Percentiles rank a stretch among this genome's conserved stretches.
These are phyloP conservation scores for Arachnomyces sp. DNA, from an alignment of 2,329 filamentous ascomycete species.

Conservation along the genomic window DNA sequence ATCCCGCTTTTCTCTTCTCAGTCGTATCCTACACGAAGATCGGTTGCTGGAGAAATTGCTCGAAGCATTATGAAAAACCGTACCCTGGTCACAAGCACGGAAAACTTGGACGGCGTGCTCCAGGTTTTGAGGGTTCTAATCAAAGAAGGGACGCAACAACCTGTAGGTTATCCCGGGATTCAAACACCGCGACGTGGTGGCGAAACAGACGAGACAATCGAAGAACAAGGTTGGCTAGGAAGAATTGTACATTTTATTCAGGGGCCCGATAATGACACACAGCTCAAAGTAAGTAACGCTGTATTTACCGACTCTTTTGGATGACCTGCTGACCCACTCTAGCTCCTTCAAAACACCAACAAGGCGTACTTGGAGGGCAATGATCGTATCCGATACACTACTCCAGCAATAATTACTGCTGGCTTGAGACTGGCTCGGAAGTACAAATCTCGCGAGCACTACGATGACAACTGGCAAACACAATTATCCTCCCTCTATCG, in stretches of 20 bases:
- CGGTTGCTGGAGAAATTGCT: constrained; percentile 83
- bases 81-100: constrained; percentile 67
- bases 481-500: constrained; percentile 82
- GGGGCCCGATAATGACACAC: constrained; percentile 79
- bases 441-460: constrained; percentile 87
- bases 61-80: constrained; percentile 74
- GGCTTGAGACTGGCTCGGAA: constrained; percentile 82
- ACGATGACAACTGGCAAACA: constrained; percentile 64
- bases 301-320: constrained; percentile 4
- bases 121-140: constrained; percentile 86
- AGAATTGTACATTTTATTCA: constrained; percentile 83
- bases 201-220: constrained; percentile 95
- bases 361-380: constrained; percentile 88
- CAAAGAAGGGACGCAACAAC: constrained; percentile 79
- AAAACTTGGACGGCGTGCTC: constrained; percentile 80
- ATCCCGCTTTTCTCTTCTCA: constrained; percentile 84
- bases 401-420: constrained; percentile 81
- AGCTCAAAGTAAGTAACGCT: constrained; percentile 58
- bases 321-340: constrained; percentile 14
- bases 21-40: constrained; percentile 82
- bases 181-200: constrained; percentile 63
- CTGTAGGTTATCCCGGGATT: constrained; percentile 75
- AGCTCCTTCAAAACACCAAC: constrained; percentile 75
- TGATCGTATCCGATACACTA: constrained; percentile 92
- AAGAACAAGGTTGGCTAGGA: constrained; percentile 96